Evolutionary conservation across 768 basidiomycete genomes (phyloP).

Genomic region (Mrakia blollopis): DNA sequence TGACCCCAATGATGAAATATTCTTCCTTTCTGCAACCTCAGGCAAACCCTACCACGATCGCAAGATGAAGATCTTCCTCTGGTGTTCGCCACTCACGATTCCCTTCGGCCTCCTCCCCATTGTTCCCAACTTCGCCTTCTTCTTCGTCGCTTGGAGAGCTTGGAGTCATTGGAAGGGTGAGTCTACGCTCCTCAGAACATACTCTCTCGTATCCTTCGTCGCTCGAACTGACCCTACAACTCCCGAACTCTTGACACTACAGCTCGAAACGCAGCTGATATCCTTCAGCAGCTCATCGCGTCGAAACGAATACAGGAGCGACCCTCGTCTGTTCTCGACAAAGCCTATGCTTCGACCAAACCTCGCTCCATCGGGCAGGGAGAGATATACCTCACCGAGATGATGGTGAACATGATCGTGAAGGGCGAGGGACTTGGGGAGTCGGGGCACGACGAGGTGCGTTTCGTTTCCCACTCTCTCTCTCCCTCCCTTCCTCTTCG

Average conservation of each 20-base stretch:
- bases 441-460: constrained; percentile 2
- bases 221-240: too few relatives aligned
- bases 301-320: background rate
- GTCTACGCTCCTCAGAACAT: background rate
- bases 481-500: background rate
- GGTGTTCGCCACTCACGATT: background rate
- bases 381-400: background rate
- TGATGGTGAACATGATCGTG: constrained; percentile 2
- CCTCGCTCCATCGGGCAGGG: background rate
- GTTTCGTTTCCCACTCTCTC: background rate
- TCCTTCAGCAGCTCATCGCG: constrained; percentile 3
- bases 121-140: constrained; percentile 14
- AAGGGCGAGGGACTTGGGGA: background rate
- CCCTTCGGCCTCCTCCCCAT: constrained; percentile 9
- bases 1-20: background rate
- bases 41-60: constrained; percentile 1
- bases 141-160: constrained; percentile 17
- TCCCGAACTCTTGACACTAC: too few relatives aligned
- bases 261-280: constrained; percentile 21
- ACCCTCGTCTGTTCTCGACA: background rate
- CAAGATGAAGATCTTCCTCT: background rate
- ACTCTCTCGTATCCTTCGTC: too few relatives aligned
- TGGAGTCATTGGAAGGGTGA: constrained; percentile 21
- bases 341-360: background rate
- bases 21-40: background rate